A percentile compares a stretch with the other conserved stretches of the same genome.
phyloP scores from a whole-genome alignment of 331 rosid genomes.

The Quercus tomentella region DNA sequence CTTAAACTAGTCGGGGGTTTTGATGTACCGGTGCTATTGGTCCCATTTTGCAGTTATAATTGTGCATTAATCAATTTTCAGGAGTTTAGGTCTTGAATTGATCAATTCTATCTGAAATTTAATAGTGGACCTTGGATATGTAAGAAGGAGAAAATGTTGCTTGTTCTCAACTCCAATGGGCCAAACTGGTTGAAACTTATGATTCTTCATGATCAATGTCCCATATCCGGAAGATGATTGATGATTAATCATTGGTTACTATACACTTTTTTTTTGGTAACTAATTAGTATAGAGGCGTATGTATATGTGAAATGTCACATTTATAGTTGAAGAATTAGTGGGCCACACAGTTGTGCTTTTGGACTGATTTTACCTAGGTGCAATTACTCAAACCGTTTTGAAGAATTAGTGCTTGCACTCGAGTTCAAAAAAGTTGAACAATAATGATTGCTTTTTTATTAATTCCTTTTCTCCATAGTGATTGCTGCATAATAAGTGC shows the following conservation, averaged over 20 bases:
- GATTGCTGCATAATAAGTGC: neutral
- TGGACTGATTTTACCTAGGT: neutral
- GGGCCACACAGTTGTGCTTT: neutral
- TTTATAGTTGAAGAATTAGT: neutral
- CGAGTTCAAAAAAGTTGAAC: neutral
- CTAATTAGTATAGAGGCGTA: neutral
- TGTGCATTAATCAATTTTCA: neutral
- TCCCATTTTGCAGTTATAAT: neutral
- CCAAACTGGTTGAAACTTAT: neutral
- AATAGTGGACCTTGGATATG: neutral
- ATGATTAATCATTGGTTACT: neutral
- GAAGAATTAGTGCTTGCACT: neutral
- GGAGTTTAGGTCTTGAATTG: neutral
- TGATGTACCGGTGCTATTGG: neutral
- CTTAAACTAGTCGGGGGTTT: neutral
- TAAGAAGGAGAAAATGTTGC: neutral
- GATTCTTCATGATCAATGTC: slow-evolving; percentile 5
- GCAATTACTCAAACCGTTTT: neutral
- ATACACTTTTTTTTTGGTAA: slow-evolving; percentile 1
- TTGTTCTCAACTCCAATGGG: slow-evolving; percentile 8
- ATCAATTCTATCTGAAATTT: neutral
- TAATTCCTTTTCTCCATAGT: neutral
- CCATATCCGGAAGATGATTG: slow-evolving; percentile 1
- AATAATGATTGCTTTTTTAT: neutral
- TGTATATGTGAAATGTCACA: neutral